A percentile compares a stretch with the other conserved stretches of the same genome.
phyloP scores from a whole-genome alignment of 495 filamentous ascomycete genomes.

The Niebla homalea region DNA sequence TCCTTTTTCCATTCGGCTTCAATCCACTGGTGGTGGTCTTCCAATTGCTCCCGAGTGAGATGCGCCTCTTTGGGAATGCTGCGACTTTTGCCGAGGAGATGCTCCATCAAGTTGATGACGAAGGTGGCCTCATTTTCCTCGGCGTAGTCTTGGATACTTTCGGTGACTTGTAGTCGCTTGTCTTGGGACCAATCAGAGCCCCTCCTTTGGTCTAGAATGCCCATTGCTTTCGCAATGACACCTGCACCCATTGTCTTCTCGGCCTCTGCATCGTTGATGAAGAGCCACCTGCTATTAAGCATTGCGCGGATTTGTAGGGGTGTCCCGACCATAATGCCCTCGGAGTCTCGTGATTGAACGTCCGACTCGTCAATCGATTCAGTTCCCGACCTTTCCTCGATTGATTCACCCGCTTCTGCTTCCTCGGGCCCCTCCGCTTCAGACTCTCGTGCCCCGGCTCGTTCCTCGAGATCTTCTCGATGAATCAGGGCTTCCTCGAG shows the following conservation, averaged over 20 bases:
- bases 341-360: too few species aligned
- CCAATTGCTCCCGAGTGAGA: background rate
- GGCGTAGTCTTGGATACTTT: background rate
- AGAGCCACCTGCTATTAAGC: background rate
- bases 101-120: background rate
- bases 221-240: background rate
- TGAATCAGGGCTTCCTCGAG: too few species aligned
- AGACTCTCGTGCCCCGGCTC: too few species aligned
- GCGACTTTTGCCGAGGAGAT: background rate
- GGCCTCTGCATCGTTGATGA: background rate
- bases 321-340: too few species aligned
- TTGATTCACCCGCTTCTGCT: too few species aligned
- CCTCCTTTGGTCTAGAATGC: background rate
- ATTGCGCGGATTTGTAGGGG: background rate
- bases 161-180: background rate
- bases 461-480: too few species aligned
- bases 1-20: constrained; percentile 1
- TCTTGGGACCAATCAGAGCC: background rate
- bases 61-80: too few species aligned
- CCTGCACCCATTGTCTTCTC: background rate
- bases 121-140: background rate
- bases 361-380: too few species aligned
- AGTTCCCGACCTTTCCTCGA: too few species aligned
- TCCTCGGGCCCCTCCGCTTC: too few species aligned
- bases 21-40: background rate